A percentile compares a stretch with the other conserved stretches of the same genome.
These are phyloP conservation scores for Vinca major DNA, from an alignment of 305 asterid species.

Conservation along the genomic window DNA sequence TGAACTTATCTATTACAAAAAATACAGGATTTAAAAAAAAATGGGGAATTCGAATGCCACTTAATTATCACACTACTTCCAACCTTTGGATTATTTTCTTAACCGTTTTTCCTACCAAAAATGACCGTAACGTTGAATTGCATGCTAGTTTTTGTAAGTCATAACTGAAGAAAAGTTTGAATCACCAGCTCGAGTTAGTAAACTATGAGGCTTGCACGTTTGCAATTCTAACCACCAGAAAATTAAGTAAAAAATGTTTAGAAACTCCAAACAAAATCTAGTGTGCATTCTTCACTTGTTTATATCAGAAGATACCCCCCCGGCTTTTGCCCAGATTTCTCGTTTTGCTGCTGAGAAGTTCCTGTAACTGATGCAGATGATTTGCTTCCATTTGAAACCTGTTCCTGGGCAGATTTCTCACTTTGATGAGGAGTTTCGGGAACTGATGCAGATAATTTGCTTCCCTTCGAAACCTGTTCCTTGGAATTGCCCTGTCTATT, in stretches of 20 bases:
- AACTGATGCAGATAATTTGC: not conserved
- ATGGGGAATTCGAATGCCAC: no score
- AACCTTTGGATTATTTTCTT: not conserved
- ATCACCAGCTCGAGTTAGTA: not conserved
- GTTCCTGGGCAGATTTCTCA: not conserved
- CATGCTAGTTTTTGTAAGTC: not conserved
- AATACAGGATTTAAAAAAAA: no score
- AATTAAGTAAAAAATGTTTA: not conserved
- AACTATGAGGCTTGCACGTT: not conserved
- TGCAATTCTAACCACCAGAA: no score
- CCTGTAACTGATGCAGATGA: no score
- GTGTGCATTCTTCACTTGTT: conserved; percentile 1
- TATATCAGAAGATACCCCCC: not conserved
- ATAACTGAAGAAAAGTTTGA: not conserved
- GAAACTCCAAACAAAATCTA: no score
- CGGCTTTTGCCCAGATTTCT: no score
- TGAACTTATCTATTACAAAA: no score
- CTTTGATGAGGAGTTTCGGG: not conserved
- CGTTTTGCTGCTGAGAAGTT: no score
- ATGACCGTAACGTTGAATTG: no score
- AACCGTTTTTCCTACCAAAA: not conserved
- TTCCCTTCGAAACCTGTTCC: conserved; percentile 1
- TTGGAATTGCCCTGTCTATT: conserved; percentile 2
- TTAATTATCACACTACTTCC: no score
- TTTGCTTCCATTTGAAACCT: no score